phyloP scores from a whole-genome alignment of 257 asterid genomes.

The Datura wrightii region DNA sequence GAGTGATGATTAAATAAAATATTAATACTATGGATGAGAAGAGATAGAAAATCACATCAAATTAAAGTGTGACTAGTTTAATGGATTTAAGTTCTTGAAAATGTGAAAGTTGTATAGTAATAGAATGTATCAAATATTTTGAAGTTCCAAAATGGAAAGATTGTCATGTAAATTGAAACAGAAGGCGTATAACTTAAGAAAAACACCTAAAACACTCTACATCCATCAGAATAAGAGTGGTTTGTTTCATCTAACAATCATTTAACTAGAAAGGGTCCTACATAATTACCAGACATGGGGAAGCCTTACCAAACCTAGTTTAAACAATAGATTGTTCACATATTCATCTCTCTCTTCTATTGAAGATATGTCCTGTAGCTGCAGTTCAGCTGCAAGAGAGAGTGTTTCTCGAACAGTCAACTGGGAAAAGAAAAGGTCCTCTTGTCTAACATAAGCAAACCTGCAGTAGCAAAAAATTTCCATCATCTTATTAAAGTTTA shows the following conservation, averaged over 20 bases:
- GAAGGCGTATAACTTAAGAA: background rate
- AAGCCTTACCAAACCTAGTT: slow-evolving; percentile 79
- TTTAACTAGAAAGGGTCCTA: background rate
- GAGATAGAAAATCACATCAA: too few relatives aligned
- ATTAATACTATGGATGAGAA: too few relatives aligned
- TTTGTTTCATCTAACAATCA: background rate
- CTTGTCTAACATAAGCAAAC: slow-evolving; percentile 89
- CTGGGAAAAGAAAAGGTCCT: slow-evolving; percentile 97
- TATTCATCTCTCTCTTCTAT: slow-evolving; percentile 81
- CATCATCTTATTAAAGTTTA: background rate
- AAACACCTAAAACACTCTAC: background rate
- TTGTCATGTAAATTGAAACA: background rate
- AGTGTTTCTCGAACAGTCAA: slow-evolving; percentile 97
- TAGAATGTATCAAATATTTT: background rate
- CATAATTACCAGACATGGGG: slow-evolving; percentile 23
- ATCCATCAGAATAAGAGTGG: slow-evolving; percentile 1
- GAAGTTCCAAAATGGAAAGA: background rate
- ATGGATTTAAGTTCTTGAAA: background rate
- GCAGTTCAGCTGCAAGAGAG: slow-evolving; percentile 94
- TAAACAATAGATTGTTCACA: slow-evolving; percentile 74
- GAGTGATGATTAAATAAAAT: too few relatives aligned
- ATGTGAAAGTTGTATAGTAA: background rate
- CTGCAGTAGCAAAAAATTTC: slow-evolving; percentile 49
- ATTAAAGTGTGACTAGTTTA: background rate
- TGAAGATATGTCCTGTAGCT: slow-evolving; percentile 76